These are phyloP conservation scores for Bacterosira constricta DNA, from an alignment of 108 stramenopile species.

Conservation along the genomic window DNA sequence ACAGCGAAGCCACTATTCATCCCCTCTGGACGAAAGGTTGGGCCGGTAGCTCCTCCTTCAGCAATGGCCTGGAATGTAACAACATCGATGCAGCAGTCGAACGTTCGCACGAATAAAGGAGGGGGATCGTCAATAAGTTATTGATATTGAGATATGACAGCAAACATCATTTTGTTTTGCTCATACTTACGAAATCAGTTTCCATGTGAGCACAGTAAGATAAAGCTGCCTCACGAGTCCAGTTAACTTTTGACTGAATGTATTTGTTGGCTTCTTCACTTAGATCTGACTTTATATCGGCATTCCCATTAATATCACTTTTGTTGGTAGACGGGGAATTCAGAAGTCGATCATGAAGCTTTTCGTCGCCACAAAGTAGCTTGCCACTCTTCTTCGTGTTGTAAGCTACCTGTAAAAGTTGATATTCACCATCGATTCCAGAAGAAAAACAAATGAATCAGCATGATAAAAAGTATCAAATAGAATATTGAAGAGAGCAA, in stretches of 20 bases:
- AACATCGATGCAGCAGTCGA: no score
- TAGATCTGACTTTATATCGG: constrained; percentile 7
- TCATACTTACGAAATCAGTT: constrained; percentile 7
- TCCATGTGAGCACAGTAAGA: constrained; percentile 61
- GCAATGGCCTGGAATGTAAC: constrained; percentile 72
- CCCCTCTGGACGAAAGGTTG: constrained; percentile 75
- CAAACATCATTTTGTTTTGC: no score
- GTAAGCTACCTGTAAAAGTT: constrained; percentile 46
- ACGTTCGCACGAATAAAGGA: background rate
- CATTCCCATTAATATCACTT: constrained; percentile 1
- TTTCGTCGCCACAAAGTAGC: constrained; percentile 59
- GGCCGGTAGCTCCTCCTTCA: constrained; percentile 83
- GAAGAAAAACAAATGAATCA: background rate
- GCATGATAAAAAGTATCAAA: no score
- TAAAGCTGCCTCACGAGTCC: constrained; percentile 64
- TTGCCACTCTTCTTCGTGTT: constrained; percentile 59
- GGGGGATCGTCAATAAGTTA: background rate
- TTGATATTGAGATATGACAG: background rate
- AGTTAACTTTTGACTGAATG: constrained; percentile 65
- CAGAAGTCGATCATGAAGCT: constrained; percentile 49
- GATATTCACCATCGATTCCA: background rate
- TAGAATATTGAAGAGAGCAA: no score
- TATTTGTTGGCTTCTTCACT: constrained; percentile 55
- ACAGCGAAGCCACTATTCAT: constrained; percentile 75
- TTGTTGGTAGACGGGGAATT: background rate